Conservation (phyloP, 495 filamentous ascomycete species). For the Penicillium nucicola region DNA sequence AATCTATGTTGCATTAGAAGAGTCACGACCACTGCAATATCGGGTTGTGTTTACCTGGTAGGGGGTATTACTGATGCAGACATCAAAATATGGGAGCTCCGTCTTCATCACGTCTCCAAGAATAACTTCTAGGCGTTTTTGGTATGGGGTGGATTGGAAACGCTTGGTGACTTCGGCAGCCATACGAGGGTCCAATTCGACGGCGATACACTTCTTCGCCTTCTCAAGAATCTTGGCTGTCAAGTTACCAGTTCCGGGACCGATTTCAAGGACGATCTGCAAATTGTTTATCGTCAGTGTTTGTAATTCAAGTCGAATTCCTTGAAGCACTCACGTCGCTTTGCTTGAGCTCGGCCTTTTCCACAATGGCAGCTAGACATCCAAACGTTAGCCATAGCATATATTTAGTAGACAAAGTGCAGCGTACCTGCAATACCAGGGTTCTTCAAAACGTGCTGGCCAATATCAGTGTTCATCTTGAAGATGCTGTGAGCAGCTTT, state of each 20-base stretch:
- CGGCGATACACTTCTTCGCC: slow-evolving; percentile 81
- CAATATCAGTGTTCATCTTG: slow-evolving; percentile 77
- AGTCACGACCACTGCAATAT: not conserved
- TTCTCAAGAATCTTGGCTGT: slow-evolving; percentile 85
- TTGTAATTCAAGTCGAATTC: not conserved
- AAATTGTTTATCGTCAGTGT: slow-evolving; percentile 1
- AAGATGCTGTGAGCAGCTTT: slow-evolving; percentile 77
- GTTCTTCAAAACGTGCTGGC: slow-evolving; percentile 96
- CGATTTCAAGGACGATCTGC: slow-evolving; percentile 67
- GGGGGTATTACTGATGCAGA: slow-evolving; percentile 91
- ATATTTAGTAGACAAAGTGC: not conserved
- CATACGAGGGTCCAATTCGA: slow-evolving; percentile 95
- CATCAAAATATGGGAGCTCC: slow-evolving; percentile 81
- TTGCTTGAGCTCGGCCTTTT: slow-evolving; percentile 86
- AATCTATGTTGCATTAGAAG: slow-evolving; percentile 51
- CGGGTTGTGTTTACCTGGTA: slow-evolving; percentile 58
- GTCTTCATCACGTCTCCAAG: slow-evolving; percentile 94
- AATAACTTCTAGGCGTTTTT: slow-evolving; percentile 77
- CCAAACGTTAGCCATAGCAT: not conserved
- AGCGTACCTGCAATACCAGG: slow-evolving; percentile 76
- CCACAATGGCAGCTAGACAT: slow-evolving; percentile 55
- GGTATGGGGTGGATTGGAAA: slow-evolving; percentile 78
- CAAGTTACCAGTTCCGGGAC: slow-evolving; percentile 80
- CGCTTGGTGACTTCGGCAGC: slow-evolving; percentile 94
- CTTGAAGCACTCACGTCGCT: slow-evolving; percentile 57